phyloP scores from a whole-genome alignment of 2,329 filamentous ascomycete species.

The Endoconidiophora polonica region DNA sequence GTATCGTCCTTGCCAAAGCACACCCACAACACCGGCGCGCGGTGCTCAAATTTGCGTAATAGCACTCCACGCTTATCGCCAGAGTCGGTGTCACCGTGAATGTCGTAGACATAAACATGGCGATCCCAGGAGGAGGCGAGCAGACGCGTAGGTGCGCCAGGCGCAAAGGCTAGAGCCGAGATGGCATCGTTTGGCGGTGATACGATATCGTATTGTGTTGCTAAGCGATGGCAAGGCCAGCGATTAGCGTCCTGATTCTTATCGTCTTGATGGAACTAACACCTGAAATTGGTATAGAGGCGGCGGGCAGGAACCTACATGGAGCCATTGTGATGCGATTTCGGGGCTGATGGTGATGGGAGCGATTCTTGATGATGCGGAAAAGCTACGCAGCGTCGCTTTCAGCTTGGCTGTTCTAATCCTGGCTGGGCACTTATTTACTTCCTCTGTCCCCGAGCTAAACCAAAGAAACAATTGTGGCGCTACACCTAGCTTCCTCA shows the following conservation, averaged over 20 bases:
- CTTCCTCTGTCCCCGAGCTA: neutral
- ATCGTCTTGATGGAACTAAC: neutral
- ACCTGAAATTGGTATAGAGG: neutral
- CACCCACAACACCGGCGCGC: constrained; percentile 74
- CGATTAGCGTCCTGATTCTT: neutral
- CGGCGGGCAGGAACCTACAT: constrained; percentile 2
- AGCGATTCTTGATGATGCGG: neutral
- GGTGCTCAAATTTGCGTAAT: constrained; percentile 59
- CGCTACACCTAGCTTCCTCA: neutral
- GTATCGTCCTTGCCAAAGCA: constrained; percentile 74
- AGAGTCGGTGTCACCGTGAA: constrained; percentile 23
- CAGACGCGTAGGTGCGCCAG: constrained; percentile 53
- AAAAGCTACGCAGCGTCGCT: neutral
- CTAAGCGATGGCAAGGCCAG: constrained; percentile 20
- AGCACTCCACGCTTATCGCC: constrained; percentile 44
- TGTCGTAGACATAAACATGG: constrained; percentile 78
- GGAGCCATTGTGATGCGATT: constrained; percentile 11
- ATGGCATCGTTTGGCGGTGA: constrained; percentile 75
- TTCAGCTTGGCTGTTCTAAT: too few species aligned
- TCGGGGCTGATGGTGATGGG: neutral
- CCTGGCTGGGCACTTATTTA: too few species aligned
- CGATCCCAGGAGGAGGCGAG: constrained; percentile 94
- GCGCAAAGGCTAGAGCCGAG: constrained; percentile 73
- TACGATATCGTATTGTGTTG: constrained; percentile 65
- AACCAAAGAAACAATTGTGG: neutral